A percentile compares a stretch with the other conserved stretches of the same genome.
phyloP scores from a whole-genome alignment of 2,329 filamentous ascomycete species.

The Trichophyton schoenleinii region DNA sequence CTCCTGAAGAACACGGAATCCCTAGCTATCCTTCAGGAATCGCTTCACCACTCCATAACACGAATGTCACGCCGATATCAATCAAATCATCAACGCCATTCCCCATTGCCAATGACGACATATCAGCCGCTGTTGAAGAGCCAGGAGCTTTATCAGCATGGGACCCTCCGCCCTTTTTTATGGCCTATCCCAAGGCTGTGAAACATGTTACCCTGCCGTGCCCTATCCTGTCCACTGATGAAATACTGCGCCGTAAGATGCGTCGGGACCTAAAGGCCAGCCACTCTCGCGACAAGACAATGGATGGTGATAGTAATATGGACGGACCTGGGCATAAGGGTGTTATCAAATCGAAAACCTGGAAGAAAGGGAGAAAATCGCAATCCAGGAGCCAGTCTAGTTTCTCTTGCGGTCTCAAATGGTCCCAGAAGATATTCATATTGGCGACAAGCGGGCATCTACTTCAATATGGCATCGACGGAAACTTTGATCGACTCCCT shows the following conservation, averaged over 20 bases:
- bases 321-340: conserved; percentile 13
- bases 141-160: conserved; percentile 32
- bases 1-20: conserved; percentile 9
- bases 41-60: neutral
- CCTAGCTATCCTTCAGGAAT: neutral
- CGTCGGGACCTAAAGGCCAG: conserved; percentile 14
- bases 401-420: conserved; percentile 29
- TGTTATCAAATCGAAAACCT: conserved; percentile 22
- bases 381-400: conserved; percentile 27
- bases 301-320: conserved; percentile 10
- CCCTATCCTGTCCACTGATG: conserved; percentile 55
- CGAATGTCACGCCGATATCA: conserved; percentile 1
- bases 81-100: conserved; percentile 9
- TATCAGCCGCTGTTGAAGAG: conserved; percentile 16
- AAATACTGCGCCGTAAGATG: conserved; percentile 47
- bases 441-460: conserved; percentile 34
- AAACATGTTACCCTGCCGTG: conserved; percentile 60
- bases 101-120: conserved; percentile 18
- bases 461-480: conserved; percentile 35
- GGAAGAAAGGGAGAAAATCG: conserved; percentile 22
- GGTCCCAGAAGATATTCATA: conserved; percentile 35
- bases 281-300: conserved; percentile 12
- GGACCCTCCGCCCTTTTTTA: conserved; percentile 66
- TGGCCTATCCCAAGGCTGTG: conserved; percentile 73
- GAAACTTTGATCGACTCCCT: conserved; percentile 34